These are phyloP conservation scores for Adiantum capillusveneris DNA, from an alignment of 75 land plant genomes.

Conservation along the genomic window DNA sequence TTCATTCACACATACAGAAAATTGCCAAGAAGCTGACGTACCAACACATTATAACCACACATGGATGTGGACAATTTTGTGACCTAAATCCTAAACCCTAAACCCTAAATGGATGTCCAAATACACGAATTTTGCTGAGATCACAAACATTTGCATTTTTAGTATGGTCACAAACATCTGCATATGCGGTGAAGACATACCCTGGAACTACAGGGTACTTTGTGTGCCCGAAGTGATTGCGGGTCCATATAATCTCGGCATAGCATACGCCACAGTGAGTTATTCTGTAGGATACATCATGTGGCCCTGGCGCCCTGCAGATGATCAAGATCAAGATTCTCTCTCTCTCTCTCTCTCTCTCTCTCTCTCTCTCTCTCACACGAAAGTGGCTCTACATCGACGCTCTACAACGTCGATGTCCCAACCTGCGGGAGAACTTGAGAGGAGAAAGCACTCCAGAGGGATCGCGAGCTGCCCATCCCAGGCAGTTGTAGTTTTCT, in stretches of 20 bases:
- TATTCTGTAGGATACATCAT: constrained; percentile 55
- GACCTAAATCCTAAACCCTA: too few species aligned
- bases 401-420: neutral
- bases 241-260: constrained; percentile 57
- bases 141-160: too few species aligned
- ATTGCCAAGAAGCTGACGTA: too few species aligned
- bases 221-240: constrained; percentile 41
- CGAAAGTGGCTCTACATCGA: neutral
- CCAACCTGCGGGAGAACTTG: constrained; percentile 67
- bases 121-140: too few species aligned
- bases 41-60: too few species aligned
- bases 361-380: constrained; percentile 13
- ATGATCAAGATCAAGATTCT: too few species aligned
- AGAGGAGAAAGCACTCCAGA: constrained; percentile 53
- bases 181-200: constrained; percentile 22
- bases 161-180: too few species aligned
- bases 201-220: constrained; percentile 90
- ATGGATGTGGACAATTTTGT: too few species aligned
- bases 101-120: too few species aligned
- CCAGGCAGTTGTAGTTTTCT: constrained; percentile 32
- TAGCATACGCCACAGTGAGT: constrained; percentile 75
- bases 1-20: too few species aligned
- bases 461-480: constrained; percentile 54
- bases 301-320: constrained; percentile 44
- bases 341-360: constrained; percentile 65